Evolutionary conservation across 352 stramenopile species (phyloP).

Genomic region (Phytopythium cucurbitacearum): DNA sequence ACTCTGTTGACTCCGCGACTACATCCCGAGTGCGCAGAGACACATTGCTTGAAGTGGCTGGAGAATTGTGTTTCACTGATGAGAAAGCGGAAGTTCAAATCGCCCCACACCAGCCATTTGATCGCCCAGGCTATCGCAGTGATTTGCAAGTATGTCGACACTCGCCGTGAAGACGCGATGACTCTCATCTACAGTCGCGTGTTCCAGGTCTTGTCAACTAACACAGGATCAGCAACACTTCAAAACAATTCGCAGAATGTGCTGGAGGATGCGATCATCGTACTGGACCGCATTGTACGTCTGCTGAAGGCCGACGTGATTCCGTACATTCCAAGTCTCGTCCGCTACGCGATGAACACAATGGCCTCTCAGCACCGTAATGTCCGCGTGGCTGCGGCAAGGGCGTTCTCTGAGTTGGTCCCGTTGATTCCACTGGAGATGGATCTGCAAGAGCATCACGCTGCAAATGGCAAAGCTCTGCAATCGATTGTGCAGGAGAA

Average conservation of each 20-base stretch:
- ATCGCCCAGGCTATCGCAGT: slow-evolving; percentile 41
- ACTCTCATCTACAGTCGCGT: slow-evolving; percentile 43
- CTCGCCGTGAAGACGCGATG: slow-evolving; percentile 35
- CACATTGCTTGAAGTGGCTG: slow-evolving; percentile 43
- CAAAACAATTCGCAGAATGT: neutral
- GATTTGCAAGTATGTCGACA: slow-evolving; percentile 32
- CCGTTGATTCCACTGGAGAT: slow-evolving; percentile 72
- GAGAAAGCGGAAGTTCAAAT: slow-evolving; percentile 13
- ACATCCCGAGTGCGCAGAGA: slow-evolving; percentile 15
- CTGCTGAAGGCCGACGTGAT: slow-evolving; percentile 28
- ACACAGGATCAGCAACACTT: neutral
- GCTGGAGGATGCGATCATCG: slow-evolving; percentile 43
- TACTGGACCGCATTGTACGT: slow-evolving; percentile 49
- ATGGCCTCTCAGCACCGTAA: slow-evolving; percentile 45
- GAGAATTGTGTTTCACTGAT: slow-evolving; percentile 21
- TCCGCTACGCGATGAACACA: slow-evolving; percentile 62
- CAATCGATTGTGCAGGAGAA: slow-evolving; percentile 39
- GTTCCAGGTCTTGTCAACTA: slow-evolving; percentile 27
- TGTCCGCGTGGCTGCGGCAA: slow-evolving; percentile 44
- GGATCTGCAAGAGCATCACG: slow-evolving; percentile 36
- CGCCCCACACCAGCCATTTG: slow-evolving; percentile 17
- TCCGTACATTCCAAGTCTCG: slow-evolving; percentile 59
- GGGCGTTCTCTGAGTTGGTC: slow-evolving; percentile 67
- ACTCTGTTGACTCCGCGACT: slow-evolving; percentile 31
- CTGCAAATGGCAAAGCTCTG: slow-evolving; percentile 7